Evolutionary conservation across 208 protist species (phyloP), one percentile per base, ranked within the genome.

Genomic region (Acanthamoeba castellanii): DNA sequence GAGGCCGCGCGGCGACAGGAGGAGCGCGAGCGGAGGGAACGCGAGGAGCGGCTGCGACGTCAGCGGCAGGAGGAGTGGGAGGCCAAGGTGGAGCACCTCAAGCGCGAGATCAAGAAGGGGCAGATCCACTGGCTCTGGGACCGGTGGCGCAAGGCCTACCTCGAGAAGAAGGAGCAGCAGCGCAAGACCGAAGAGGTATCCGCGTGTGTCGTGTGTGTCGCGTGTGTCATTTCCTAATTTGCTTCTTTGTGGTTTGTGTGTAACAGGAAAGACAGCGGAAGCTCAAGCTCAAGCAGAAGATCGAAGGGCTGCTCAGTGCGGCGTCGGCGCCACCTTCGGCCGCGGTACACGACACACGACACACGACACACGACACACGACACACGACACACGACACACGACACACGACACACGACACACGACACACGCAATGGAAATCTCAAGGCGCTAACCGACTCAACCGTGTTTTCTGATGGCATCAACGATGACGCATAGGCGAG

Each of bases 11-110:
- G 13, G 70, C 70, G 70, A 78, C 5, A 34, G 66, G 27, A n/a
- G 8, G 70, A 78, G 37, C 70, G 70, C 37, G 70, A 78, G 32
- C 70, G 37, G 37, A 32, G 20, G 30, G 70, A 78, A 25, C 70
- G 70, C 11, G 70, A 78, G 70, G 70, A 78, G 32, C n/a, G 70
- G 70, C 70, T 78, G 37, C 70, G 70, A 8, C 70, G 70, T 0
- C 70, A 78, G 37, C 70, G 70, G 7, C 70, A 78, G 37, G 70
- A 78, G 70, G 70, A 78, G 70, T 78, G 70, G 70, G 70, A 78
- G 37, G 37, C n/a, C 37, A 78, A 78, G 32, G 18, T 78, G 27
- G 70, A 78, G 70, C 70, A 47, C 8, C 9, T 45, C 70, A 78
- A 78, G 70, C n/a, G 70, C 3, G 70, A 45, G 70, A 78, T 78